These are phyloP conservation scores for Polytolypa hystricis DNA, from an alignment of 2,329 filamentous ascomycete genomes.

Conservation along the genomic window DNA sequence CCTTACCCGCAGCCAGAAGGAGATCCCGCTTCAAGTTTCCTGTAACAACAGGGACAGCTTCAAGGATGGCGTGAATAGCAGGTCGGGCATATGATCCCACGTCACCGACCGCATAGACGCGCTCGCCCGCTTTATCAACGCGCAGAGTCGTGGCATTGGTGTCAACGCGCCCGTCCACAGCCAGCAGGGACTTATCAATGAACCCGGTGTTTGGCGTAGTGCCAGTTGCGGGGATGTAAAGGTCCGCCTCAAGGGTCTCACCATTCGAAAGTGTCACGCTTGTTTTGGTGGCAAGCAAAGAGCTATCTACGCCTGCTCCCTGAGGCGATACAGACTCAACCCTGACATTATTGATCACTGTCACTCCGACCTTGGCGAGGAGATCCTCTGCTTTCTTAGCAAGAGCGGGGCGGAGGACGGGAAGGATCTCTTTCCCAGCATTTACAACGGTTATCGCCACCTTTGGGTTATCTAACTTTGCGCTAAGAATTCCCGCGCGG, in stretches of 20 bases:
- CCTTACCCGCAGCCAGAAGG: conserved; percentile 19
- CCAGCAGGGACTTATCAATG: conserved; percentile 21
- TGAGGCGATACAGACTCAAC: conserved; percentile 18
- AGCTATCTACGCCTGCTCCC: conserved; percentile 18
- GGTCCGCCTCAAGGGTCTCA: conserved; percentile 29
- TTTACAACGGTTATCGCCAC: conserved; percentile 38
- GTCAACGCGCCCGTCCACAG: conserved; percentile 28
- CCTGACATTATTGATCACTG: conserved; percentile 31
- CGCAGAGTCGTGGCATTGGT: conserved; percentile 29
- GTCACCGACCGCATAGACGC: conserved; percentile 41
- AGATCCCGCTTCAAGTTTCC: conserved; percentile 42
- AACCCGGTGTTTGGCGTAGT: conserved; percentile 33
- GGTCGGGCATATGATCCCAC: conserved; percentile 30
- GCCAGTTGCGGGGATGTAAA: conserved; percentile 41
- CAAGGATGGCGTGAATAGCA: conserved; percentile 33
- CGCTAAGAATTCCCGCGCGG: conserved; percentile 27
- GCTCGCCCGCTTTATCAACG: conserved; percentile 21
- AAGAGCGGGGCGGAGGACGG: conserved; percentile 21
- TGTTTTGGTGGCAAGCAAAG: conserved; percentile 18
- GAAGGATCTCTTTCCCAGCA: conserved; percentile 27
- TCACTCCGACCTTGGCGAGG: conserved; percentile 38
- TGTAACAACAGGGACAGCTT: conserved; percentile 33
- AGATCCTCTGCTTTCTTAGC: conserved; percentile 32
- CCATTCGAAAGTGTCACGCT: conserved; percentile 33
- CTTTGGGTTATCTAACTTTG: conserved; percentile 15